Percentiles rank a stretch among this genome's conserved stretches.
phyloP scores from a whole-genome alignment of 768 basidiomycete species.

The Lactarius pseudohatsudake region DNA sequence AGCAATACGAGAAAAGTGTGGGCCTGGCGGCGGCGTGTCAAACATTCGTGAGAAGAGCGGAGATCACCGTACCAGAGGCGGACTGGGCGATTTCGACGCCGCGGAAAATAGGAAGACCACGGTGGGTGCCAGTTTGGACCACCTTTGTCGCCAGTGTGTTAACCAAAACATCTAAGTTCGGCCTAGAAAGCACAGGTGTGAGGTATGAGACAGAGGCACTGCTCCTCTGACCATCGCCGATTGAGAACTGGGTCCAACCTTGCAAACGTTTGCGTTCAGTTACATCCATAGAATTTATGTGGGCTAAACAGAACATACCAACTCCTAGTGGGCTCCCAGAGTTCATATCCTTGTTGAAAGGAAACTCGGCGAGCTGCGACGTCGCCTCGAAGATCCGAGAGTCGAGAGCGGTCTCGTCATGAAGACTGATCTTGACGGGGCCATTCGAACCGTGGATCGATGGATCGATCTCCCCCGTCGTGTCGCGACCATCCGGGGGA shows the following conservation, averaged over 20 bases:
- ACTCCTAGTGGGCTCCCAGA: no score
- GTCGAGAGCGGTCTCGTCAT: slow-evolving; percentile 1
- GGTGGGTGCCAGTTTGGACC: not conserved
- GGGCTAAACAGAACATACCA: not conserved
- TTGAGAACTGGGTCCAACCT: no score
- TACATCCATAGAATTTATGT: not conserved
- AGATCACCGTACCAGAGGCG: not conserved
- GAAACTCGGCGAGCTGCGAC: not conserved
- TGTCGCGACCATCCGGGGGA: slow-evolving; percentile 27
- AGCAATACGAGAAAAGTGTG: slow-evolving; percentile 26
- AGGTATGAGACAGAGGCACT: no score
- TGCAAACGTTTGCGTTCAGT: no score
- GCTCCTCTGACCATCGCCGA: no score
- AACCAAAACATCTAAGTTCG: slow-evolving; percentile 1
- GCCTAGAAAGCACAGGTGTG: not conserved
- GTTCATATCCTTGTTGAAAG: no score
- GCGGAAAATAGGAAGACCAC: not conserved
- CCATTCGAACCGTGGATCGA: slow-evolving; percentile 32
- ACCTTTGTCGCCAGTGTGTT: not conserved
- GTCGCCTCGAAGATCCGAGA: slow-evolving; percentile 21
- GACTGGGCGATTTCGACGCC: not conserved
- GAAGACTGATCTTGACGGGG: slow-evolving; percentile 30
- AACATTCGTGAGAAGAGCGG: not conserved
- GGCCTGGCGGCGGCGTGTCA: not conserved
- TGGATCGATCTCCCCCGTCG: slow-evolving; percentile 30